Evolutionary conservation across 495 filamentous ascomycete species (phyloP).

Genomic region (Penicillium bovifimosum): DNA sequence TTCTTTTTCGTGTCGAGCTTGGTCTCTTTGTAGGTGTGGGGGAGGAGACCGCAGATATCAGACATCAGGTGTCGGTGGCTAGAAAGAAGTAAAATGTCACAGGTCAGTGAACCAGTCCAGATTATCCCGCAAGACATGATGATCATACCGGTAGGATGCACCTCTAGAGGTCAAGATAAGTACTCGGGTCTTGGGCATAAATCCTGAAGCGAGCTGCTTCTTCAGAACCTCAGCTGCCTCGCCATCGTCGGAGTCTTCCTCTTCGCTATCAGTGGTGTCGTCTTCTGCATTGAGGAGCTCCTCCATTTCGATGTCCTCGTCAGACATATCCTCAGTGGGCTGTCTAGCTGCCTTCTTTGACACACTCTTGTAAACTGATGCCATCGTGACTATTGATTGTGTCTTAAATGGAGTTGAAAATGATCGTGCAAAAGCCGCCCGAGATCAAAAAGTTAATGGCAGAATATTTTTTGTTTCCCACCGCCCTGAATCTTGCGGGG

Average conservation of each 20-base stretch:
- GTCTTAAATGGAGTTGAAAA: constrained; percentile 7
- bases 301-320: constrained; percentile 36
- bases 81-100: constrained; percentile 11
- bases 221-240: constrained; percentile 28
- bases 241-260: constrained; percentile 34
- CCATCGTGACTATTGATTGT: constrained; percentile 54
- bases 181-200: constrained; percentile 61
- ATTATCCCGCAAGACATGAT: neutral
- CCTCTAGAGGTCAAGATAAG: constrained; percentile 86
- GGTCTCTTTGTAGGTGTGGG: constrained; percentile 87
- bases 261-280: constrained; percentile 46
- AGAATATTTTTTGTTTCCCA: constrained; percentile 39
- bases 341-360: constrained; percentile 56
- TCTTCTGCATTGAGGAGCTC: constrained; percentile 37
- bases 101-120: constrained; percentile 4
- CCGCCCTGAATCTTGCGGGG: constrained; percentile 20
- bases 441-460: constrained; percentile 32
- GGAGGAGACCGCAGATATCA: constrained; percentile 83
- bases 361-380: constrained; percentile 88
- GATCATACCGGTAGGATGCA: constrained; percentile 75
- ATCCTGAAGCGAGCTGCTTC: constrained; percentile 38
- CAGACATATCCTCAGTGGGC: constrained; percentile 29
- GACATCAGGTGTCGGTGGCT: constrained; percentile 91
- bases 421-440: constrained; percentile 10
- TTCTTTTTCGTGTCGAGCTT: constrained; percentile 97